phyloP scores from a whole-genome alignment of 164 flowering plant genomes.

The Warburgia ugandensis region DNA sequence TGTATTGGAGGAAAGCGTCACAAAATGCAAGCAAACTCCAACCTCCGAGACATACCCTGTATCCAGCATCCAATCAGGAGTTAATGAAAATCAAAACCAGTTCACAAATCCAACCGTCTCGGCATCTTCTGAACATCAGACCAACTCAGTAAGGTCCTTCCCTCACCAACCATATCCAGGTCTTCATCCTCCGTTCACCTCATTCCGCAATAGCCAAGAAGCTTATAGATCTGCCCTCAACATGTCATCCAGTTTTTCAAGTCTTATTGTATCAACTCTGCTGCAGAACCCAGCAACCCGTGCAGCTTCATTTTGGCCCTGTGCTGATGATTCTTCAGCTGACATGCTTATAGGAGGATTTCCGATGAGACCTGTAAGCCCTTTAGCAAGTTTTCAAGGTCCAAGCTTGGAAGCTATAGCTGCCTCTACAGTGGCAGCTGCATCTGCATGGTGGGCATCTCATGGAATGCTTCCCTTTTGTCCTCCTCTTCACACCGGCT shows the following conservation, averaged over 20 bases:
- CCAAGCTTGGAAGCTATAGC: slow-evolving; percentile 73
- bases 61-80: slow-evolving; percentile 32
- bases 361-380: slow-evolving; percentile 22
- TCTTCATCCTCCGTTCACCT: slow-evolving; percentile 42
- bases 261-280: slow-evolving; percentile 54
- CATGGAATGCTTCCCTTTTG: slow-evolving; percentile 74
- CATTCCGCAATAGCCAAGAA: slow-evolving; percentile 36
- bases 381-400: slow-evolving; percentile 56
- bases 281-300: slow-evolving; percentile 81
- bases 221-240: slow-evolving; percentile 44
- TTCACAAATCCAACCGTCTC: slow-evolving; percentile 35
- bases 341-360: slow-evolving; percentile 30
- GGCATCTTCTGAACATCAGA: slow-evolving; percentile 30
- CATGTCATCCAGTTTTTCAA: slow-evolving; percentile 50
- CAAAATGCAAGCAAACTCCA: slow-evolving; percentile 22
- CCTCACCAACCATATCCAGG: slow-evolving; percentile 38
- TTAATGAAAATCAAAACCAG: slow-evolving; percentile 18
- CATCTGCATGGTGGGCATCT: slow-evolving; percentile 98
- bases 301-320: slow-evolving; percentile 67
- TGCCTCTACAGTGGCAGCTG: slow-evolving; percentile 90
- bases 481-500: slow-evolving; percentile 43
- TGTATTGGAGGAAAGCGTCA: slow-evolving; percentile 42
- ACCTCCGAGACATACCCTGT: slow-evolving; percentile 28
- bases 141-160: slow-evolving; percentile 33
- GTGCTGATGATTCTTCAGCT: slow-evolving; percentile 32